Percentiles rank a stretch among this genome's conserved stretches.
These are phyloP conservation scores for Echites panduratus DNA, from an alignment of 257 asterid species.

Conservation along the genomic window DNA sequence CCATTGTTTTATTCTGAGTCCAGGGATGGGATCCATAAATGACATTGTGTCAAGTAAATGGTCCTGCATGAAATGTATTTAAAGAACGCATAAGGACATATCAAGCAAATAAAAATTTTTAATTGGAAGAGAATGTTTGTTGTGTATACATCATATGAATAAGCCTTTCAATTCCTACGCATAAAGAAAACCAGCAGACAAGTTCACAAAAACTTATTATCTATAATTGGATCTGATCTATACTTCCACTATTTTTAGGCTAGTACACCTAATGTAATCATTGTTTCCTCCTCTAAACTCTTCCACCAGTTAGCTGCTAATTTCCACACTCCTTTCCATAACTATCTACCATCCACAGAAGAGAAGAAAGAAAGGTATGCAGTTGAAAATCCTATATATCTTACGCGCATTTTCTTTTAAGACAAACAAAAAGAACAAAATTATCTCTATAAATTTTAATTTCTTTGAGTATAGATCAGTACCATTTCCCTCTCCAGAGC, in stretches of 20 bases:
- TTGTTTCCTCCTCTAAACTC: neutral
- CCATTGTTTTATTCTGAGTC: conserved; percentile 85
- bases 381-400: neutral
- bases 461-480: conserved; percentile 15
- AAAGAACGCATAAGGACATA: neutral
- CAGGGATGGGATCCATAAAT: conserved; percentile 71
- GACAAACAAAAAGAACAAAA: neutral
- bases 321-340: neutral
- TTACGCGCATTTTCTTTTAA: too few species aligned
- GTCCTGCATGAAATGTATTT: conserved; percentile 40
- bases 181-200: neutral
- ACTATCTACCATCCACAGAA: neutral
- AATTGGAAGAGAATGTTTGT: neutral
- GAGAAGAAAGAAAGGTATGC: neutral
- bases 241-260: neutral
- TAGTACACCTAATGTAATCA: too few species aligned
- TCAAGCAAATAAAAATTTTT: neutral
- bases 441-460: neutral
- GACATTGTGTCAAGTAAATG: conserved; percentile 77
- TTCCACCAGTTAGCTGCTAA: conserved; percentile 1
- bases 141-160: neutral
- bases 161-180: neutral
- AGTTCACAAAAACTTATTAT: neutral
- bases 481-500: conserved; percentile 79
- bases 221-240: neutral